Evolutionary conservation across 2,329 filamentous ascomycete species (phyloP).

Genomic region (Aureobasidium sp.): DNA sequence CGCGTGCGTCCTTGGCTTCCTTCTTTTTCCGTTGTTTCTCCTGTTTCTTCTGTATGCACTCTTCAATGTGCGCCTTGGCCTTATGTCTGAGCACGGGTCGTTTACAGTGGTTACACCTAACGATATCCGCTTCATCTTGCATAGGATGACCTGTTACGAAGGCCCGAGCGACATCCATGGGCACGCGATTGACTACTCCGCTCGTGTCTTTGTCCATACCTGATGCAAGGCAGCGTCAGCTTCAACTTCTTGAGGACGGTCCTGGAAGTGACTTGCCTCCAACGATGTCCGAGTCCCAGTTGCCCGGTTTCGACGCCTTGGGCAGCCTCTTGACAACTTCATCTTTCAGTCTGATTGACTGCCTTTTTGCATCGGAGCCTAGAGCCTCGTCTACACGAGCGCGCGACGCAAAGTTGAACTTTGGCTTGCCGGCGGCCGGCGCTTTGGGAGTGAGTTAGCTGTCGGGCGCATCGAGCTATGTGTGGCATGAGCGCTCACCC

Average conservation of each 20-base stretch:
- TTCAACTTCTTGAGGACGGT: too few species aligned
- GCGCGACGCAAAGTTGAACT: constrained; percentile 17
- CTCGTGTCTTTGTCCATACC: constrained; percentile 16
- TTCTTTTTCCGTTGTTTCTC: constrained; percentile 55
- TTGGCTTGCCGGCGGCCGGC: constrained; percentile 12
- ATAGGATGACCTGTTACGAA: constrained; percentile 78
- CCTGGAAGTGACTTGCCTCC: constrained; percentile 18
- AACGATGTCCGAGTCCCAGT: constrained; percentile 27
- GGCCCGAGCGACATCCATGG: constrained; percentile 67
- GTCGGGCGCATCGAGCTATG: background rate
- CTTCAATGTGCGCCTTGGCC: constrained; percentile 71
- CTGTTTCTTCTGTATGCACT: constrained; percentile 77
- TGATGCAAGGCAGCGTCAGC: background rate
- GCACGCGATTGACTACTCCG: constrained; percentile 51
- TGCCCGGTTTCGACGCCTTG: constrained; percentile 28
- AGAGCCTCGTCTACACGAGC: constrained; percentile 10
- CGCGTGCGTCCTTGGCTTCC: constrained; percentile 54
- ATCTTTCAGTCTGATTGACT: constrained; percentile 20
- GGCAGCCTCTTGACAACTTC: constrained; percentile 26
- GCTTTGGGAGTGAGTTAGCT: constrained; percentile 13
- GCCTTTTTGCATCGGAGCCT: background rate
- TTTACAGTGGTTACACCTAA: constrained; percentile 88
- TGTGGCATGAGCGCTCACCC: constrained; percentile 9
- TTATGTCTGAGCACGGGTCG: constrained; percentile 72
- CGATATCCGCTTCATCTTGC: constrained; percentile 69